Conservation (phyloP, 345 rosid genomes). For the Eucalyptus guilfoylei region DNA sequence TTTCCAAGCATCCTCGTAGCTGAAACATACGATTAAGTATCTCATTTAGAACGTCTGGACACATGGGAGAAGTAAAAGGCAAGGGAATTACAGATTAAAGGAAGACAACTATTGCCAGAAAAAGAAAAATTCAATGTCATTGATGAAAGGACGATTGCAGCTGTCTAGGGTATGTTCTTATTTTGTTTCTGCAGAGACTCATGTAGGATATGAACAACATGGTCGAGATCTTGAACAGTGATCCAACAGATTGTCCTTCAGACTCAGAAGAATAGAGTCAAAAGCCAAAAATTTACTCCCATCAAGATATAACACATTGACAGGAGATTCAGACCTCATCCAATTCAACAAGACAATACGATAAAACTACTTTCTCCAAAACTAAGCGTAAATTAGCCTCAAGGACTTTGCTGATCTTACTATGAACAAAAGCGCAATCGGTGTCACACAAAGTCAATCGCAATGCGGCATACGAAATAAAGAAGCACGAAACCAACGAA, state of each 20-base stretch:
- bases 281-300: background rate
- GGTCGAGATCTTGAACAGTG: background rate
- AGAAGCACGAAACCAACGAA: background rate
- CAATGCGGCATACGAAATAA: background rate
- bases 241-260: background rate
- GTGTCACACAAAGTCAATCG: background rate
- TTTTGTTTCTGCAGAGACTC: background rate
- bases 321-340: background rate
- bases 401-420: background rate
- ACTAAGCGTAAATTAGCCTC: background rate
- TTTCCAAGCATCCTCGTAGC: conserved; percentile 67
- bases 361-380: background rate
- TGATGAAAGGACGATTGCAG: background rate
- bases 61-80: background rate
- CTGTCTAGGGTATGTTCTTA: background rate
- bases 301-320: background rate
- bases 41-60: background rate
- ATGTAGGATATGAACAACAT: background rate
- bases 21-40: background rate
- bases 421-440: background rate
- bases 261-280: background rate
- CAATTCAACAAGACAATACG: background rate
- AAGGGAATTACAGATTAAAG: background rate
- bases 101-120: background rate
- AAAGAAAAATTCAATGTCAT: background rate